Base-by-base conservation (phyloP, 805 yeast species). In the Ogataea methylovora region DNA sequence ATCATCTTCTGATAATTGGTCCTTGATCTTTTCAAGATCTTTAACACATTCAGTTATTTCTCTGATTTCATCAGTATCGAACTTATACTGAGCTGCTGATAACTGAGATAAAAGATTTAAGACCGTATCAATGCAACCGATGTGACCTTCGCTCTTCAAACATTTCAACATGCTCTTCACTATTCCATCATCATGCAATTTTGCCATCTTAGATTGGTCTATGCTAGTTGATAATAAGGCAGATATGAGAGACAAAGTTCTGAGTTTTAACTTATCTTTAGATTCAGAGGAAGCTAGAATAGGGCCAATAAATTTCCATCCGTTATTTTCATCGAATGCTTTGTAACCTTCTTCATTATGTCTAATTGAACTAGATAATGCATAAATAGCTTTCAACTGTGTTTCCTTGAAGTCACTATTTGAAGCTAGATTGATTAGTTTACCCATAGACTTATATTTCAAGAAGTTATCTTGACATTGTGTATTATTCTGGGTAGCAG, bases 401-500 rank as follows among this genome's bases (percentile, higher is more conserved):
- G 76, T 71, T 3, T 32, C 37, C 10, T 20, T 30, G 2, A 32
- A 24, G 34, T 45, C 37, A 2, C 40, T 24, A 21, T 50, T 37
- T 6, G 48, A 40, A 0, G 73, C 68, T 16, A 76, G 45, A 1
- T 53, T 37, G 9, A 80, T 55, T 35, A 81, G 58, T 34, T 55
- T 57, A n/a, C 50, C 41, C 24, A 77, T 51, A 2, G 79, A 79
- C 14, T 36, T 49, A 39, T 77, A 65, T 38, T 71, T 71, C 27
- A 68, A 55, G 40, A 83, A 80, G 34, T 73, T 83, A 36, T 68
- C 65, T 58, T 87, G 97, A 4, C 87, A 65, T 37, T 70, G 73
- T 4, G 75, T 76, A 55, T 92, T 92, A 55, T 92, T 92, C 58
- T 92, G 98, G 4, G 84, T 94, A 0, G 97, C 95, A 0, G 90